Evolutionary conservation across 75 land plant species (phyloP), one percentile per base, ranked within the genome.

Genomic region (Pinus tabuliformis): DNA sequence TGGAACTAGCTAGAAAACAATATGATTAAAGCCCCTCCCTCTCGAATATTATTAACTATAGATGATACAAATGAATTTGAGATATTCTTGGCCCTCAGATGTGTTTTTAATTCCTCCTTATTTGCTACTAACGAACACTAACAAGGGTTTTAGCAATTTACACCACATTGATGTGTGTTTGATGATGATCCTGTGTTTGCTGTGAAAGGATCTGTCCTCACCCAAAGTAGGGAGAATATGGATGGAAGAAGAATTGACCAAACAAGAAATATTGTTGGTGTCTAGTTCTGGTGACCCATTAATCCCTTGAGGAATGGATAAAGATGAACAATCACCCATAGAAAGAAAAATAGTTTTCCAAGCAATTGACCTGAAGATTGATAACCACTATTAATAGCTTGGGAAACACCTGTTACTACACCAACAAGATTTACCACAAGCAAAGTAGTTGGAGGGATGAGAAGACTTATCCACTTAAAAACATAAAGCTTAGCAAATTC

Each of bases 231-330:
- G 39, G 93, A 91, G 93, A 93, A 93, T 45, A 93, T 93, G 65
- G 96, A 93, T 21, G 96, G 93, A 62, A 93, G 91, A 14, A 93
- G 91, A 36, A 91, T 87, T 1, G 96, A 91, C 93, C 96, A 93
- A 3, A 93, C 96, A 75, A 93, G 87, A 60, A 93, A 91, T 56
- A 93, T 93, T 3, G 96, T 93, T 0, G 95, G 95, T 11, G 95
- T 92, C 13, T 89, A 81, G 61, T 92, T 90, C 68, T 90, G 89
- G 33, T 91, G 76, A 57, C 92, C 95, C 95, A 92, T 30, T 52
- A 92, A 77, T 86, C 95, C 95, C 78, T 90, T 90, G 20, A 92
- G 83, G 87, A 90, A 92, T 9, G 95, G 95, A 63, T 92, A 92
- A 22, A 92, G 84, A 85, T 92, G 95, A 78, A 83, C 91, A 72